Evolutionary conservation across 2,329 filamentous ascomycete species (phyloP).

Genomic region (Zymoseptoria brevis): DNA sequence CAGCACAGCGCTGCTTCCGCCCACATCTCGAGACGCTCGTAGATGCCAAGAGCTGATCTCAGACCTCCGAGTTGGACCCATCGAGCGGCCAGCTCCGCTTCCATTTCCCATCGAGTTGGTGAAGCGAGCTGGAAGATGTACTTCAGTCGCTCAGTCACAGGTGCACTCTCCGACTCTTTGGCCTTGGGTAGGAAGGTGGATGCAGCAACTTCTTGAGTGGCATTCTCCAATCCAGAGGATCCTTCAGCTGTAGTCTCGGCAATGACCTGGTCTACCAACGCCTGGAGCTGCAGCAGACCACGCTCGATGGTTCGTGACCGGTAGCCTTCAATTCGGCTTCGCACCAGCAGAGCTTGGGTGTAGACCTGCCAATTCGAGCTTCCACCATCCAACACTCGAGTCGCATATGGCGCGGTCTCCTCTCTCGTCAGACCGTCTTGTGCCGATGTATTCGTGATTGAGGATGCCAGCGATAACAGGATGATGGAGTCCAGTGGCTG

Average conservation of each 20-base stretch:
- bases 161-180: conserved; percentile 68
- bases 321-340: conserved; percentile 84
- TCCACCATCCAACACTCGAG: conserved; percentile 77
- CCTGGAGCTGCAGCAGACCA: conserved; percentile 85
- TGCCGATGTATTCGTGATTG: conserved; percentile 81
- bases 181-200: conserved; percentile 70
- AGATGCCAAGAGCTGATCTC: conserved; percentile 87
- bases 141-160: conserved; percentile 64
- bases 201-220: conserved; percentile 44
- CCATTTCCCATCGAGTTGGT: conserved; percentile 85
- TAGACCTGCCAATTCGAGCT: conserved; percentile 97
- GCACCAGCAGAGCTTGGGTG: conserved; percentile 81
- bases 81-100: conserved; percentile 84
- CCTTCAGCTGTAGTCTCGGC: conserved; percentile 56
- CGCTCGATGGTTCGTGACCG: conserved; percentile 80
- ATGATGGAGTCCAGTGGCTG: conserved; percentile 82
- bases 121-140: conserved; percentile 80
- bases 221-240: conserved; percentile 15
- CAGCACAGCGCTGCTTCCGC: conserved; percentile 89
- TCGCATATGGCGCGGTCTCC: conserved; percentile 85
- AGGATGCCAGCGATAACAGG: conserved; percentile 69
- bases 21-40: conserved; percentile 88
- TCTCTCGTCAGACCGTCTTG: conserved; percentile 81
- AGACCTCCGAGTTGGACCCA: conserved; percentile 87
- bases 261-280: conserved; percentile 89